A percentile compares a stretch with the other conserved stretches of the same genome.
Evolutionary conservation across 2,329 filamentous ascomycete genomes (phyloP).

Genomic region (Diplocarpon mali): DNA sequence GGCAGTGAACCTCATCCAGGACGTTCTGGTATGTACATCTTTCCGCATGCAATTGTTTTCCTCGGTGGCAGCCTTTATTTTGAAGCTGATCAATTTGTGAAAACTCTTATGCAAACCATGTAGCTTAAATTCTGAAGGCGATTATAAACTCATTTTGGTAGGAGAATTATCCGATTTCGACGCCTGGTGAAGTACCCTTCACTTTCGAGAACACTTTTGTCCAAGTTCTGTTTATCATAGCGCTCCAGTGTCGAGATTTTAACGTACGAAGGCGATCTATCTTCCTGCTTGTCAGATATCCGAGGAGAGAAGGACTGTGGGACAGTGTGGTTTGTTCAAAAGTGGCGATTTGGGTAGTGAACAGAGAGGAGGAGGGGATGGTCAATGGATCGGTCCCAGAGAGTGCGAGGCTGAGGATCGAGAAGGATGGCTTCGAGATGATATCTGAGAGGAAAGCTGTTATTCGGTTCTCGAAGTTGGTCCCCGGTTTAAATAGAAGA

Average conservation of each 20-base stretch:
- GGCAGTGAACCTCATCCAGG: too few relatives aligned
- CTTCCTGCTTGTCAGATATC: conserved; percentile 1
- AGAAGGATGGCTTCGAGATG: conserved; percentile 6
- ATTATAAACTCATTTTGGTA: neutral
- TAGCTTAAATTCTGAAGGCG: too few relatives aligned
- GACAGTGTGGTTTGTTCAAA: conserved; percentile 7
- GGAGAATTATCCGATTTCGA: neutral
- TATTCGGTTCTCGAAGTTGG: conserved; percentile 1
- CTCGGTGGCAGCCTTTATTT: too few relatives aligned
- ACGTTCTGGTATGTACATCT: too few relatives aligned
- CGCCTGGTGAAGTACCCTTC: conserved; percentile 1
- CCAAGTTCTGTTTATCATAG: conserved; percentile 2
- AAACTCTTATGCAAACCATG: too few relatives aligned
- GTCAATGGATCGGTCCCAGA: conserved; percentile 3
- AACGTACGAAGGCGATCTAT: conserved; percentile 3
- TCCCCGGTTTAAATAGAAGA: neutral
- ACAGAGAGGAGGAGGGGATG: conserved; percentile 5
- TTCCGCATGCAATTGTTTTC: too few relatives aligned
- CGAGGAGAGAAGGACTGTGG: conserved; percentile 5
- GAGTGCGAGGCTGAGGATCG: conserved; percentile 4
- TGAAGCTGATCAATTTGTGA: too few relatives aligned
- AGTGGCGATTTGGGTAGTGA: conserved; percentile 4
- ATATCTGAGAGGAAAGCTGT: conserved; percentile 7
- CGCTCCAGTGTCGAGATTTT: conserved; percentile 1
- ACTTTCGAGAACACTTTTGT: conserved; percentile 2